Evolutionary conservation across 306 rosid genomes (phyloP).

Genomic region (Carpinus fangiana): DNA sequence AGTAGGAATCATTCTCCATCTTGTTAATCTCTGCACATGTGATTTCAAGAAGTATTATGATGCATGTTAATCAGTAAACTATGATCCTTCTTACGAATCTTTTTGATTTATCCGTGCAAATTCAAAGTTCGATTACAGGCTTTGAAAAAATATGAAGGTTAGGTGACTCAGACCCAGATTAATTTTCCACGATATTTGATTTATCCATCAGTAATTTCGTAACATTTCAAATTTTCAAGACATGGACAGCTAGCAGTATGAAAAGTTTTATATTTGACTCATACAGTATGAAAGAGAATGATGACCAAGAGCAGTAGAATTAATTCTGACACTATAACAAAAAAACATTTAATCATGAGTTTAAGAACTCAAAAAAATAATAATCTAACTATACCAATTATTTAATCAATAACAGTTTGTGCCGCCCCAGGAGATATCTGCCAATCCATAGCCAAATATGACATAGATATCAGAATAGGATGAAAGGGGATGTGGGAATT

Average conservation of each 20-base stretch:
- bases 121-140: not conserved
- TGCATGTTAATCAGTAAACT: not conserved
- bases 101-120: not conserved
- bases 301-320: not conserved
- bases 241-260: not conserved
- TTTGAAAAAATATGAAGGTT: not conserved
- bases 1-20: constrained; percentile 55
- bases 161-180: not conserved
- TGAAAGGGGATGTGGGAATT: not conserved
- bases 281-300: not conserved
- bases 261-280: not conserved
- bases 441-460: not conserved
- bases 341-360: not conserved
- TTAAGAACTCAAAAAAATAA: not conserved
- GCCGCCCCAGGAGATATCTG: not conserved
- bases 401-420: not conserved
- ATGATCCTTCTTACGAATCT: not conserved
- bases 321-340: not conserved
- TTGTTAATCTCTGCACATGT: constrained; percentile 61
- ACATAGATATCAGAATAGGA: not conserved
- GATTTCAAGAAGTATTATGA: constrained; percentile 13
- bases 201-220: not conserved
- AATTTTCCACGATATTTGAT: not conserved
- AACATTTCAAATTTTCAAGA: not conserved
- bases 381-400: not conserved